Conservation (phyloP, 257 asterid genomes). For the Petunia axillaris region DNA sequence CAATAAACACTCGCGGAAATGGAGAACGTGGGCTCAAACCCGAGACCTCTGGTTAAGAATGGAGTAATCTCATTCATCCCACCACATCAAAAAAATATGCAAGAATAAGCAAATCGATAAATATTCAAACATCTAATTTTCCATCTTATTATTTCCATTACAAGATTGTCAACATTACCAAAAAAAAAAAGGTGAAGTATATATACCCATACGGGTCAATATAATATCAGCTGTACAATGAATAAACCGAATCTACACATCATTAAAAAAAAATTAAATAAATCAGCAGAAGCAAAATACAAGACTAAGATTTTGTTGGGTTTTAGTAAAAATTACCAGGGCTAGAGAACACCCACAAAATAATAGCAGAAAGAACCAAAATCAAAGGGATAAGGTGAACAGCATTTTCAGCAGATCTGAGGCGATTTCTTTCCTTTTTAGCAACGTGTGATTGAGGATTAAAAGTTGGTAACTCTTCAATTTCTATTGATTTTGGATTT, state of each 20-base stretch:
- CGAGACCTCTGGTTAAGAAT: no score
- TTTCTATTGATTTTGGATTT: constrained; percentile 30
- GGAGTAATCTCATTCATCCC: no score
- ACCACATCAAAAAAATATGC: no score
- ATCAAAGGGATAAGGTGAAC: constrained; percentile 71
- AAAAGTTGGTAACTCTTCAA: constrained; percentile 51
- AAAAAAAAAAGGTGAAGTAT: neutral
- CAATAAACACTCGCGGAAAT: no score
- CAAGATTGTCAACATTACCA: neutral
- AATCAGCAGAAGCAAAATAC: neutral
- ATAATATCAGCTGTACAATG: neutral
- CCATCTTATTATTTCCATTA: neutral
- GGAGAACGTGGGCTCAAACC: no score
- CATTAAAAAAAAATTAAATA: neutral
- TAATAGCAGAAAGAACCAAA: constrained; percentile 56
- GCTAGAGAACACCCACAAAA: constrained; percentile 68
- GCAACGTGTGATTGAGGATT: constrained; percentile 57
- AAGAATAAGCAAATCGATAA: neutral
- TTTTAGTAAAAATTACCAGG: constrained; percentile 46
- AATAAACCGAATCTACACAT: neutral
- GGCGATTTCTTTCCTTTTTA: constrained; percentile 58
- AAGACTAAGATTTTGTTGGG: neutral
- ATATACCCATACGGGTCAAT: constrained; percentile 3
- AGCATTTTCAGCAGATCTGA: constrained; percentile 76
- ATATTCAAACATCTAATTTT: constrained; percentile 8